Conservation (phyloP, 192 early-diverging fungal species). For the Haplosporangium gracile region DNA sequence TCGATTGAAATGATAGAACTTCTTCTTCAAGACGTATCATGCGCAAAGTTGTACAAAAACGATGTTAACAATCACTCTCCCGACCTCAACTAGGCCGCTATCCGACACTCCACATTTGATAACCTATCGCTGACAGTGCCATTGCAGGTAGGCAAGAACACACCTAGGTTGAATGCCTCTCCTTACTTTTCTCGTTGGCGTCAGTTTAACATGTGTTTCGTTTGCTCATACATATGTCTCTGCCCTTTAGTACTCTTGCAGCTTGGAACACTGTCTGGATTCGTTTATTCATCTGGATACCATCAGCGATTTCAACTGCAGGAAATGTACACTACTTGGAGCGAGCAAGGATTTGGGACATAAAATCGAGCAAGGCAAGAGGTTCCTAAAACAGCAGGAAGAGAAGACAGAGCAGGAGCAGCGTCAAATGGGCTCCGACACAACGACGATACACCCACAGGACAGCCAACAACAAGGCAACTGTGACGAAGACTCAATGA, state of each 20-base stretch:
- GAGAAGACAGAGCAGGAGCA: neutral
- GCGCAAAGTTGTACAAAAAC: neutral
- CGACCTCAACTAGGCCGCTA: slow-evolving; percentile 63
- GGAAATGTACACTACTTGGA: slow-evolving; percentile 67
- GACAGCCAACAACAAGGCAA: neutral
- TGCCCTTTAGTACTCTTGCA: slow-evolving; percentile 57
- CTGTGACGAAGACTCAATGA: neutral
- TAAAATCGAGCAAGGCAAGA: slow-evolving; percentile 33
- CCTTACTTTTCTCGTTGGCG: neutral
- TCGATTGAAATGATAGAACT: neutral
- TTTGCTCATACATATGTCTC: too few species aligned
- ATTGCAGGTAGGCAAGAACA: slow-evolving; percentile 34
- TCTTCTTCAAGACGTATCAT: neutral
- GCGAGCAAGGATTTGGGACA: slow-evolving; percentile 58
- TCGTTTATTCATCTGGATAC: slow-evolving; percentile 75
- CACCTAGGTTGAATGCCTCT: neutral
- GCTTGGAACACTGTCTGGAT: slow-evolving; percentile 73
- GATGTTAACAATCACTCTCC: neutral
- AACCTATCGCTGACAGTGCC: slow-evolving; percentile 77
- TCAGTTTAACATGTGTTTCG: too few species aligned
- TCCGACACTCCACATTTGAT: slow-evolving; percentile 80
- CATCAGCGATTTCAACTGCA: slow-evolving; percentile 76
- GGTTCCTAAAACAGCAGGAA: neutral
- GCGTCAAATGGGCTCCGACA: neutral
- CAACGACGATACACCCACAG: neutral